Conservation (phyloP, 2,329 filamentous ascomycete species). For the Aspergillus clavatus region DNA sequence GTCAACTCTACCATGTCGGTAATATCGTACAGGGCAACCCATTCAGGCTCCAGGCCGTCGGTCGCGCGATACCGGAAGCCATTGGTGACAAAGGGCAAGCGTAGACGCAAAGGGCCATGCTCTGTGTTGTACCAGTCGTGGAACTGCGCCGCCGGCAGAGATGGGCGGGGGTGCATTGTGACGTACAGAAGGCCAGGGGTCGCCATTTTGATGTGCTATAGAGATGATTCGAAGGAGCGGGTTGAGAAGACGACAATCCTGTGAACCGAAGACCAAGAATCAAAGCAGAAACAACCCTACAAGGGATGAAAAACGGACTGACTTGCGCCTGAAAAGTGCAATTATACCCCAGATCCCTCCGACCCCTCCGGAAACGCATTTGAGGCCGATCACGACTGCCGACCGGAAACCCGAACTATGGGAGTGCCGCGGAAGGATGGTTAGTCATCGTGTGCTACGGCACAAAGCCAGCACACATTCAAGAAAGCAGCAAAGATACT, state of each 20-base stretch:
- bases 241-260: neutral
- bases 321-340: too few species aligned
- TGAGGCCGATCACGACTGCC: constrained; percentile 22
- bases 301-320: neutral
- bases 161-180: constrained; percentile 72
- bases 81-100: constrained; percentile 68
- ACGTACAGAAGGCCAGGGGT: constrained; percentile 72
- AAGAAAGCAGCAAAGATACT: too few species aligned
- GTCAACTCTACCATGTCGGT: constrained; percentile 67
- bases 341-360: neutral
- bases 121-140: constrained; percentile 95
- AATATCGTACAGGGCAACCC: constrained; percentile 78
- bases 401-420: constrained; percentile 8
- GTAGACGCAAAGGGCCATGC: constrained; percentile 75
- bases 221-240: too few species aligned
- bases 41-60: constrained; percentile 60
- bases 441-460: constrained; percentile 1
- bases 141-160: constrained; percentile 64
- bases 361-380: neutral
- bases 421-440: neutral
- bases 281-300: neutral
- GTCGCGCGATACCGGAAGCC: constrained; percentile 72
- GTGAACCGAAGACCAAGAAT: neutral
- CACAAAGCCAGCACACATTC: too few species aligned
- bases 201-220: constrained; percentile 22